Conservation (phyloP, 2,329 filamentous ascomycete genomes). For the Verruconis gallopava region DNA sequence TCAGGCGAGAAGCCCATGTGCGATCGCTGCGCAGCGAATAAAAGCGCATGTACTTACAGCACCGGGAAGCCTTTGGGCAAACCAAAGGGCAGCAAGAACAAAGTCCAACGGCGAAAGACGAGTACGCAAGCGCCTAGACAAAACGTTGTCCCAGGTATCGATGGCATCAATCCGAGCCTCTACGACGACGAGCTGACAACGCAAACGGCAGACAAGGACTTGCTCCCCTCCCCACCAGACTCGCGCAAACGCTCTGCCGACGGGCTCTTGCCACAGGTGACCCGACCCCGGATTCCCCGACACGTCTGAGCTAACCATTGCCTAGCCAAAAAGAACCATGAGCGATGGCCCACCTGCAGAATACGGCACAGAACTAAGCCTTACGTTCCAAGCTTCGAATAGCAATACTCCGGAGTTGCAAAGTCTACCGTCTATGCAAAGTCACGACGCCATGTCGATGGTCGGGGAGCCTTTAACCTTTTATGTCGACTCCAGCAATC, state of each 20-base stretch:
- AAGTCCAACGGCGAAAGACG: constrained; percentile 6
- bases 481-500: constrained; percentile 1
- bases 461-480: background rate
- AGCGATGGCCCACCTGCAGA: background rate
- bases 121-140: background rate
- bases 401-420: constrained; percentile 5
- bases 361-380: background rate
- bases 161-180: too few species aligned
- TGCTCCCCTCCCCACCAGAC: background rate
- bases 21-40: constrained; percentile 1
- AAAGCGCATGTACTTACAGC: constrained; percentile 7
- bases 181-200: too few species aligned
- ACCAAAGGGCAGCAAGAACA: constrained; percentile 9
- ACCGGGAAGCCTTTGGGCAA: constrained; percentile 9
- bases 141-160: background rate
- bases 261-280: constrained; percentile 4
- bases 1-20: constrained; percentile 7
- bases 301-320: background rate
- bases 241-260: constrained; percentile 2
- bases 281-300: too few species aligned
- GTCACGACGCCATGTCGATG: background rate
- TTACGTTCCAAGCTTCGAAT: constrained; percentile 5
- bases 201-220: background rate
- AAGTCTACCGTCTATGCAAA: background rate
- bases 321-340: constrained; percentile 2